Base-by-base conservation (phyloP, 257 asterid genomes). In the Euphrasia confusa region DNA sequence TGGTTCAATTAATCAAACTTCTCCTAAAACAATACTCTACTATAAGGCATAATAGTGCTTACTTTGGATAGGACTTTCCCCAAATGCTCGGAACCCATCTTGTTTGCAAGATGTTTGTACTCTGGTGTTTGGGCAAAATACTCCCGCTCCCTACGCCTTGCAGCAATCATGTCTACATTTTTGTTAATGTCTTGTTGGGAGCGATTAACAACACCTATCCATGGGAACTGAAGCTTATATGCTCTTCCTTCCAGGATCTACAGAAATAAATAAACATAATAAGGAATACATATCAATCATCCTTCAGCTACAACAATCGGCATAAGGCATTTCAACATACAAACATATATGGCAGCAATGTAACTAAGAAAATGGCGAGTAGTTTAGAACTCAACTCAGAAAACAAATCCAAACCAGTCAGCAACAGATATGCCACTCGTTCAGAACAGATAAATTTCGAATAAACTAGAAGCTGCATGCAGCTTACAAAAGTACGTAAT, bases 131-230 rank as follows among this genome's bases (percentile, higher is more conserved):
- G 93, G 71, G 95, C 77, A 80, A 92, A 92, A 78, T 92, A 92
- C 71, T 92, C 97, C 55, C 80, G 76, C 76, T 92, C 99, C 71
- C 89, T 87, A 68, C 86, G 95, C 77, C 97, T 79, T 73, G 99
- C 96, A 66, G 96, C 96, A 65, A 93, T 85, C 99, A 93, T 93
- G 80, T 89, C 99, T 14, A 87, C 95, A 61, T 84, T 89, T 74
- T 92, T 92, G 77, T 92, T 92, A 53, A 92, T 92, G 79, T 92
- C 99, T 64, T 81, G 84, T 80, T 92, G 99, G 64, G 97, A 92
- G 55, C 99, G 95, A 71, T 92, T 92, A 57, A 92, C 97, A 47
- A 92, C 97, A 75, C 99, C 99, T 30, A 92, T 89, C 97, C 99
- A 89, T 12, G 95, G 99, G 78, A 81, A 89, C 82, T 89, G 99